Evolutionary conservation across 2,329 filamentous ascomycete genomes (phyloP).

Genomic region (Boeremia exigua): DNA sequence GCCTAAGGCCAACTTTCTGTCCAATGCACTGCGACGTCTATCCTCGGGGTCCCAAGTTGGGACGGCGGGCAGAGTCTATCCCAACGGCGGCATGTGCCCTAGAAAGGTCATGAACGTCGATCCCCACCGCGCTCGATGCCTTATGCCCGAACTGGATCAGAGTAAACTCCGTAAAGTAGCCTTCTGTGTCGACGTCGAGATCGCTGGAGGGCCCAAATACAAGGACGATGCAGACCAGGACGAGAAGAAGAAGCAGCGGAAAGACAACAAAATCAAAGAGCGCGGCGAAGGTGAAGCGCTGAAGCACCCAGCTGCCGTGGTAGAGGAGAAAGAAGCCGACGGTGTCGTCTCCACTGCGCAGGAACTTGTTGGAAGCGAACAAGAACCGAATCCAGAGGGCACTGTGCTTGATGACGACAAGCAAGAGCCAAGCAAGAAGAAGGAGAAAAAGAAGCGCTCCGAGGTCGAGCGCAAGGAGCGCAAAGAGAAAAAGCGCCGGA

Average conservation of each 20-base stretch:
- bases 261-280: constrained; percentile 65
- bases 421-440: constrained; percentile 68
- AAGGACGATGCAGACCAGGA: constrained; percentile 62
- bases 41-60: constrained; percentile 64
- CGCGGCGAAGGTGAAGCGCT: constrained; percentile 76
- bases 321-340: constrained; percentile 63
- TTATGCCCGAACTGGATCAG: constrained; percentile 77
- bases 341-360: constrained; percentile 42
- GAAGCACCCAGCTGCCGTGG: constrained; percentile 67
- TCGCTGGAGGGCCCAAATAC: constrained; percentile 85
- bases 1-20: constrained; percentile 79
- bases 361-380: constrained; percentile 51
- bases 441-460: constrained; percentile 94
- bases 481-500: constrained; percentile 84
- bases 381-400: constrained; percentile 50
- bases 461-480: constrained; percentile 91
- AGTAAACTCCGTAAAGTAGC: constrained; percentile 85
- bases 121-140: constrained; percentile 76
- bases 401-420: constrained; percentile 42
- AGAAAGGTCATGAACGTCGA: constrained; percentile 86
- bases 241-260: constrained; percentile 58
- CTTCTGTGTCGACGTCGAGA: constrained; percentile 97
- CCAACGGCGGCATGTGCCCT: constrained; percentile 75
- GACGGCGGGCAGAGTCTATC: constrained; percentile 59
- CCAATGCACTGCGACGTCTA: constrained; percentile 79